Conservation (phyloP, 176 grass and related monocot genomes). For the Saccharum spontaneum region DNA sequence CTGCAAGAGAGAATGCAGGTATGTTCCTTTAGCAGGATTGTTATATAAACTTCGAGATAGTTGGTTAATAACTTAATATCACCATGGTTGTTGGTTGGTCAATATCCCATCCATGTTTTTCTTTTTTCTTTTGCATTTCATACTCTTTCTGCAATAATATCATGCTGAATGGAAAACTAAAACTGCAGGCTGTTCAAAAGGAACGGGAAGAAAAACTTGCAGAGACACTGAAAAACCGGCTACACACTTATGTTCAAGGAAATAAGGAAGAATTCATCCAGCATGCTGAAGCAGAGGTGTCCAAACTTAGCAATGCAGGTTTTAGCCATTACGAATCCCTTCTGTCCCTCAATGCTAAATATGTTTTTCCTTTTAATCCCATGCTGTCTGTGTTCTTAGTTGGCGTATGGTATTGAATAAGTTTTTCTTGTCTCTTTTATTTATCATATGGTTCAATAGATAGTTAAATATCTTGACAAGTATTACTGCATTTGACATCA, state of each 20-base stretch:
- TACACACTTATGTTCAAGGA: conserved; percentile 84
- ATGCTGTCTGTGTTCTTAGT: conserved; percentile 17
- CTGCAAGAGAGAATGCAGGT: conserved; percentile 90
- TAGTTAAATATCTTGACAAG: conserved; percentile 9
- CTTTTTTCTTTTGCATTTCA: conserved; percentile 26
- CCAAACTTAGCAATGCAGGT: conserved; percentile 94
- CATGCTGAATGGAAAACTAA: conserved; percentile 9
- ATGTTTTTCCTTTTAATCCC: background rate
- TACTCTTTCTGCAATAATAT: conserved; percentile 27
- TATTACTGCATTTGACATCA: background rate
- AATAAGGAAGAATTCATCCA: conserved; percentile 69
- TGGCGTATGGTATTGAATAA: background rate
- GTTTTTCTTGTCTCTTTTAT: background rate
- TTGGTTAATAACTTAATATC: conserved; percentile 23
- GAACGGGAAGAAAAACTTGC: conserved; percentile 95
- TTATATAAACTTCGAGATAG: conserved; percentile 6
- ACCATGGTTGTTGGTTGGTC: background rate
- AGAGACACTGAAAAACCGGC: conserved; percentile 67
- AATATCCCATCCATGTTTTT: conserved; percentile 11
- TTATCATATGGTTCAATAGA: conserved; percentile 9
- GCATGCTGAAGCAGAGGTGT: conserved; percentile 74
- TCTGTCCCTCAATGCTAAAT: conserved; percentile 2
- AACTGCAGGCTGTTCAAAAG: conserved; percentile 81
- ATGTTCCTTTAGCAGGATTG: conserved; percentile 31
- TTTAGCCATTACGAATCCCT: background rate